Conservation (phyloP, 176 grass and related monocot species). For the Hyparrhenia diplandra region DNA sequence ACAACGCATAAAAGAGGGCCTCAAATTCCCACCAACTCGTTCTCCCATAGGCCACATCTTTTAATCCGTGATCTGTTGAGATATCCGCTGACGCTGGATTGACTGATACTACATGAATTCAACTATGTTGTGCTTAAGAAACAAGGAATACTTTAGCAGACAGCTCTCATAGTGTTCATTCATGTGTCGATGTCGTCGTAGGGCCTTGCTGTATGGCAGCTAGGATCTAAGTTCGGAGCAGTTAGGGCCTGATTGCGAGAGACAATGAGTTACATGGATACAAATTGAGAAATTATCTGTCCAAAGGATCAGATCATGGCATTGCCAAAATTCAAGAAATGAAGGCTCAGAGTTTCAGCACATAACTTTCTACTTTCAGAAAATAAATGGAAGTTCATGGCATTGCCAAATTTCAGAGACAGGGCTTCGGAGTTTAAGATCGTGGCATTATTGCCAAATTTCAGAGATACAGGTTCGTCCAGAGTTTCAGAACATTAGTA, state of each 20-base stretch:
- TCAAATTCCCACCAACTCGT: constrained; percentile 45
- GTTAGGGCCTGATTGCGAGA: constrained; percentile 23
- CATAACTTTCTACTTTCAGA: background rate
- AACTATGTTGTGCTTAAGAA: constrained; percentile 37
- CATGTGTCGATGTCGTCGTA: background rate
- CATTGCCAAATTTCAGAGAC: background rate
- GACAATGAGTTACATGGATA: background rate
- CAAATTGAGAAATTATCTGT: background rate
- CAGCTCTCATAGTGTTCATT: constrained; percentile 1
- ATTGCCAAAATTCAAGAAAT: background rate
- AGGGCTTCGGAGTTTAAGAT: background rate
- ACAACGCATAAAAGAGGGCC: constrained; percentile 5
- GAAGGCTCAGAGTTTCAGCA: background rate
- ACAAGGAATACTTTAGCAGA: background rate
- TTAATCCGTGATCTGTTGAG: constrained; percentile 22
- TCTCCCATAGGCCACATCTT: constrained; percentile 31
- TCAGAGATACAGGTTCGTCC: background rate
- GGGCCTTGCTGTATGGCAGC: background rate
- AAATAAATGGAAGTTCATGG: background rate
- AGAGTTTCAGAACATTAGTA: too few relatives aligned
- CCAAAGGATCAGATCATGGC: background rate
- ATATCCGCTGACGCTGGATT: constrained; percentile 38
- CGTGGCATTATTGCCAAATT: background rate
- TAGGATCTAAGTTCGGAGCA: constrained; percentile 14
- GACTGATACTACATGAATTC: constrained; percentile 37